Percentiles rank a stretch among this genome's conserved stretches.
phyloP scores from a whole-genome alignment of 1,284 basidiomycete genomes.

The Fomitopsis betulina region DNA sequence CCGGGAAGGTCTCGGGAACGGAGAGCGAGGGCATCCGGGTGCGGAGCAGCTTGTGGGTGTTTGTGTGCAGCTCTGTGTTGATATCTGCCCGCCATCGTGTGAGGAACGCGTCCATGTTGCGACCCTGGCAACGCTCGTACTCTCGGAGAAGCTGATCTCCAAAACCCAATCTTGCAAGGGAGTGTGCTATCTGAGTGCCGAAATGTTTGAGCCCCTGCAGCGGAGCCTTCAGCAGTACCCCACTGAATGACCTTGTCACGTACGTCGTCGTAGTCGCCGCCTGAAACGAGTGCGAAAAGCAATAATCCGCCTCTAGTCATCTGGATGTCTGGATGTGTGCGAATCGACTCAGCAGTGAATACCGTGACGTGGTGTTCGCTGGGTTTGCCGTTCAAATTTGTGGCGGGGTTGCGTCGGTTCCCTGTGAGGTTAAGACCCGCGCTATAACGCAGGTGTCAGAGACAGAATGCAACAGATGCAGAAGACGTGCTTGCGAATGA shows the following conservation, averaged over 20 bases:
- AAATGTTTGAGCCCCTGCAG: slow-evolving; percentile 32
- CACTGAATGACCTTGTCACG: slow-evolving; percentile 8
- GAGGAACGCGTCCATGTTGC: slow-evolving; percentile 28
- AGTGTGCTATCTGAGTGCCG: slow-evolving; percentile 32
- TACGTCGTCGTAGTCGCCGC: slow-evolving; percentile 63
- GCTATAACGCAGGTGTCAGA: slow-evolving; percentile 21
- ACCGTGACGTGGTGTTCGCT: slow-evolving; percentile 40
- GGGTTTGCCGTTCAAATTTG: slow-evolving; percentile 32
- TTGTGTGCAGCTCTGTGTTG: slow-evolving; percentile 44
- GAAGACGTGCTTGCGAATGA: slow-evolving; percentile 30
- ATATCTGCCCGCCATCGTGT: slow-evolving; percentile 37
- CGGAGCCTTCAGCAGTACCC: not conserved
- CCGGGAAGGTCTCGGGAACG: slow-evolving; percentile 36
- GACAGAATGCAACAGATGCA: not conserved
- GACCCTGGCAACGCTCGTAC: slow-evolving; percentile 19
- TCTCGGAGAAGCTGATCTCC: slow-evolving; percentile 43
- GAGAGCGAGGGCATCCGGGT: slow-evolving; percentile 28
- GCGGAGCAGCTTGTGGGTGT: slow-evolving; percentile 37
- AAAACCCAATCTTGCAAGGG: slow-evolving; percentile 35
- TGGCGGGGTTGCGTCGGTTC: slow-evolving; percentile 34
- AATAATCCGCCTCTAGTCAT: slow-evolving; percentile 53
- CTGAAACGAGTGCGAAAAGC: slow-evolving; percentile 57
- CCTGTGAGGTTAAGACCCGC: slow-evolving; percentile 42
- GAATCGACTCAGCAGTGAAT: slow-evolving; percentile 36
- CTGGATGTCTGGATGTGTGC: slow-evolving; percentile 29